Percentiles rank a stretch among this genome's conserved stretches.
These are phyloP conservation scores for Saitozyma sp. DNA, from an alignment of 768 basidiomycete species.

Conservation along the genomic window DNA sequence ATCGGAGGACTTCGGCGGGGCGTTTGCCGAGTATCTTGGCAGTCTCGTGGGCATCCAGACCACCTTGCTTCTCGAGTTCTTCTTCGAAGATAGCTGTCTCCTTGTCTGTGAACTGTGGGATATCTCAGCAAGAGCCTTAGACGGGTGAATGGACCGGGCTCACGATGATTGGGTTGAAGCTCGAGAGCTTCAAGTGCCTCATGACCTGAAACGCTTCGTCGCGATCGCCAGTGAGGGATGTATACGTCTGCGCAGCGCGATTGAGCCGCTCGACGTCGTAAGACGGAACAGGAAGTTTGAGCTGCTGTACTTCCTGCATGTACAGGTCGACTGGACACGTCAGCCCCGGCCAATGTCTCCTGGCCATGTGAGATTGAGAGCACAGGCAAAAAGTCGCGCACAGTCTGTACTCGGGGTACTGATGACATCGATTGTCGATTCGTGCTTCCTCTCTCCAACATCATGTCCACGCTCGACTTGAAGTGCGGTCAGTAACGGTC, in stretches of 20 bases:
- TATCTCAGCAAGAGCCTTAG: conserved; percentile 4
- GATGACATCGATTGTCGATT: conserved; percentile 34
- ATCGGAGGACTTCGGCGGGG: conserved; percentile 45
- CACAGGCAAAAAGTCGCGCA: conserved; percentile 12
- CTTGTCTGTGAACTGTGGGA: conserved; percentile 37
- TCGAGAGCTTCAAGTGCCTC: conserved; percentile 22
- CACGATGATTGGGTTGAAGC: conserved; percentile 38
- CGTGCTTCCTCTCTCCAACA: conserved; percentile 36
- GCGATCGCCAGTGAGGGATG: conserved; percentile 18
- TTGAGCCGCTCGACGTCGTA: conserved; percentile 43
- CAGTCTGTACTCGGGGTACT: conserved; percentile 35
- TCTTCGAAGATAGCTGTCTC: conserved; percentile 40
- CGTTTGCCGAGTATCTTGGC: conserved; percentile 29
- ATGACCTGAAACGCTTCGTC: conserved; percentile 28
- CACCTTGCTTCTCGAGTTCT: conserved; percentile 39
- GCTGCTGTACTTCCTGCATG: conserved; percentile 29
- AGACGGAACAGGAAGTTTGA: conserved; percentile 37
- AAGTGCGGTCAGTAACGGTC: not conserved
- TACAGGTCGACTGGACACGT: conserved; percentile 23
- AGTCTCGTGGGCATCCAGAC: conserved; percentile 45
- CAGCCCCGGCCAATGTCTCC: conserved; percentile 2
- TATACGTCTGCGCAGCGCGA: conserved; percentile 24
- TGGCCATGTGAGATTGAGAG: not conserved
- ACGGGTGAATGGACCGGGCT: conserved; percentile 1
- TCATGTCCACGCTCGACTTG: conserved; percentile 42